Base-by-base conservation (phyloP, 176 grass and related monocot species). In the Raddia distichophylla region DNA sequence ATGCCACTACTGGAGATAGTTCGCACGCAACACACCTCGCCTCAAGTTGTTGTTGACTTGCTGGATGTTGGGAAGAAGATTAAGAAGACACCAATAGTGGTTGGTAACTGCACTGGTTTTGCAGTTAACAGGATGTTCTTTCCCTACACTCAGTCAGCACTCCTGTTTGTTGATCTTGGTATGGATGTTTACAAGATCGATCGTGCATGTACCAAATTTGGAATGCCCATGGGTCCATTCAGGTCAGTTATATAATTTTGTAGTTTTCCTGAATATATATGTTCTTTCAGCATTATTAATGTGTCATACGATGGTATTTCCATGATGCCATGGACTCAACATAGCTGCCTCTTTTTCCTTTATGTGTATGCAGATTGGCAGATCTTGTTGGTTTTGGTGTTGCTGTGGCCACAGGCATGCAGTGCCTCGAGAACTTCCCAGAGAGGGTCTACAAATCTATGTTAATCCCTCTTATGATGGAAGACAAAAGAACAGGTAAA, bases 141-240 rank as follows among this genome's bases (percentile, higher is more conserved):
- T 81, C 93, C 96, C 35, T 93, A 93, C 87, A 91, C 88, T 77
- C 92, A 93, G 69, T 87, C 92, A 82, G 96, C 96, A 15, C 86
- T 93, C 63, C 74, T 98, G n/a, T 85, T 88, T 43, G 88, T 98
- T 61, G 93, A 98, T 78, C 80, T 27, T 61, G 96, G 96, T 43
- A 84, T 95, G 84, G 96, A 98, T 86, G 90, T 93, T 67, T 98
- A 98, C 83, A 88, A 86, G 79, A 93, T 98, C 2, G 96, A 98
- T 66, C 83, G 64, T 67, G 90, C 93, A 5, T 93, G 88, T 86
- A 95, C 88, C 47, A 95, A 98, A 84, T 98, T 98, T 63, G 96
- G 96, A 75, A 95, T 98, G 96, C 96, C 96, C 58, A 95, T 95
- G 93, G 96, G 96, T 67, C 96, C 96, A 55, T 95, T 98, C 90